Evolutionary conservation across 306 rosid genomes (phyloP).

Genomic region (Sicyos edulis): DNA sequence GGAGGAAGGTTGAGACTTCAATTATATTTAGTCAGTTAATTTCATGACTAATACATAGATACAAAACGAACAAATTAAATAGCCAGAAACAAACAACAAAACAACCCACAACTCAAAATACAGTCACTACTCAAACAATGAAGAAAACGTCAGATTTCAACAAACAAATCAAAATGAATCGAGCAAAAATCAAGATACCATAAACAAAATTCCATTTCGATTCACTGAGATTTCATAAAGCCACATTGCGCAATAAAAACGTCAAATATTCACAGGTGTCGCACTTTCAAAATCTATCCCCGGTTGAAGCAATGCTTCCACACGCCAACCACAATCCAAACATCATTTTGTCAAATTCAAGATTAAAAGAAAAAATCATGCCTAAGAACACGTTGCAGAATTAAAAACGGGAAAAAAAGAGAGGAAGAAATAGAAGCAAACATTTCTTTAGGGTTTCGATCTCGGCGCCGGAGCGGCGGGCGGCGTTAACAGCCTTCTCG

Average conservation of each 20-base stretch:
- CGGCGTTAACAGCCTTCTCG: constrained; percentile 92
- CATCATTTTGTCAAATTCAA: background rate
- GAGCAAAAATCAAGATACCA: background rate
- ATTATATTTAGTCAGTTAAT: background rate
- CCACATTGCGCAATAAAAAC: background rate
- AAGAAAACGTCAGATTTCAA: background rate
- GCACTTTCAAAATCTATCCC: background rate
- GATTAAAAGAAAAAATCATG: background rate
- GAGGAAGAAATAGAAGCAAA: background rate
- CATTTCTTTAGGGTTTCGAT: constrained; percentile 73
- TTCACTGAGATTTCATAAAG: background rate
- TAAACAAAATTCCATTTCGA: background rate
- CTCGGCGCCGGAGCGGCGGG: constrained; percentile 81
- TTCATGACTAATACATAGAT: background rate
- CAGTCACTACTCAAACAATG: background rate
- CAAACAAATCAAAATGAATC: background rate
- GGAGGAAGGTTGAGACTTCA: background rate
- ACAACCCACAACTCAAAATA: background rate
- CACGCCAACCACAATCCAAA: too few relatives aligned
- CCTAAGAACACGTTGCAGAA: background rate
- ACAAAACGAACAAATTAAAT: background rate
- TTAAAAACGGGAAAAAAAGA: background rate
- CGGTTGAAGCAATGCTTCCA: too few relatives aligned
- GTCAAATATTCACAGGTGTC: background rate
- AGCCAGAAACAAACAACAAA: background rate